Evolutionary conservation across 2,329 filamentous ascomycete genomes (phyloP), one percentile per base, ranked within the genome.

Genomic region (Plenodomus lindquistii): DNA sequence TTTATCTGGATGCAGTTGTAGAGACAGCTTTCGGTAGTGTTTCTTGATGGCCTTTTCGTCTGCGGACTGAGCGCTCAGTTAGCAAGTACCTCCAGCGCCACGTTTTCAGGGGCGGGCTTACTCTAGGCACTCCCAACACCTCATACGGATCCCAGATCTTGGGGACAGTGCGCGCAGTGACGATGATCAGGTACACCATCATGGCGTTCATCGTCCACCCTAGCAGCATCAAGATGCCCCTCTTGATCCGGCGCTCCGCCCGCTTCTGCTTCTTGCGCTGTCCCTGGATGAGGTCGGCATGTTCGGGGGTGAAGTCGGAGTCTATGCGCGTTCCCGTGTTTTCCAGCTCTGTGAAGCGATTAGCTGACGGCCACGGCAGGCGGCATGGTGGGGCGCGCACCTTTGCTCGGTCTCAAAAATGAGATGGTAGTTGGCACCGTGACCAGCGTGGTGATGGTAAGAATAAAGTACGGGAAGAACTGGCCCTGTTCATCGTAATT

Each of bases 391-490:
- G 37, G 44, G 35, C 60, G 60, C 74, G 59, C 65, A 84, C 81
- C 79, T 78, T 85, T 89, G 73, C 83, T 88, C 37, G 90, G 85
- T 70, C 87, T 88, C 66, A 97, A 81, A 62, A 96, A 85, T 59
- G 86, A 89, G 76, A 95, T 96, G 65, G 93, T 96, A 67, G 96
- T 82, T 54, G 93, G 92, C 50, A 96, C 77, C 27, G 94, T 97
- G 75, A 97, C 83, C 60, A 99, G 85, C 67, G 87, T 86, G 55
- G 88, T 85, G 67, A 97, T 82, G 37, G 92, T 97, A 71, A 97
- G 86, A 76, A 97, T 87, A 80, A 99, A 99, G 83, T 96, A 96
- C 62, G 95, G 94, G 81, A 97, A 99, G 80, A 97, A 97, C 83
- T 97, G 90, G 65, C 91, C 92, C 84, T 94, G 85, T 72, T 96